Evolutionary conservation across 345 rosid genomes (phyloP).

Genomic region (Corchorus capsularis): DNA sequence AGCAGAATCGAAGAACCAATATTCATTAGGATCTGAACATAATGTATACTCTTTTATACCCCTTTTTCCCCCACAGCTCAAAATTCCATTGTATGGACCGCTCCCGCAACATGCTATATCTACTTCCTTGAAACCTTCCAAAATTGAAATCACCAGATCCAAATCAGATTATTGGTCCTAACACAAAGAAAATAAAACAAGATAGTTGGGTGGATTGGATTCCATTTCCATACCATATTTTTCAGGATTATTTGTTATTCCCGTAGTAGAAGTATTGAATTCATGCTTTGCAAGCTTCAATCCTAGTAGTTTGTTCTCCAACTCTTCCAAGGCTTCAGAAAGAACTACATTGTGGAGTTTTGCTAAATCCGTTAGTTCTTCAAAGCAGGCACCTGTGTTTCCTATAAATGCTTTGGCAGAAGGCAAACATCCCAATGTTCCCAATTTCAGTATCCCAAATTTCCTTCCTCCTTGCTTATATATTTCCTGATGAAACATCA

Average conservation of each 20-base stretch:
- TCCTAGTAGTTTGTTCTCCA: constrained; percentile 45
- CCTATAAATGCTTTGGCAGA: constrained; percentile 23
- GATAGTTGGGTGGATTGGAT: background rate
- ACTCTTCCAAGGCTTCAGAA: constrained; percentile 33
- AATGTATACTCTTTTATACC: constrained; percentile 53
- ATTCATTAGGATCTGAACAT: constrained; percentile 59
- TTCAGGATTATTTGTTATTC: constrained; percentile 50
- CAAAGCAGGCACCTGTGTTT: constrained; percentile 35
- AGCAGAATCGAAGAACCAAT: constrained; percentile 67
- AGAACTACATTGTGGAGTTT: constrained; percentile 58
- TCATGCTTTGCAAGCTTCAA: constrained; percentile 67
- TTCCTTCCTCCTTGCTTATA: constrained; percentile 42
- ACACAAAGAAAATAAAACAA: background rate
- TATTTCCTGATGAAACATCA: constrained; percentile 31
- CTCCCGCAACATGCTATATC: constrained; percentile 72
- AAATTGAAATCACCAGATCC: background rate
- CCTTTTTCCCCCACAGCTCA: constrained; percentile 68
- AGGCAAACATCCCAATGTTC: constrained; percentile 33
- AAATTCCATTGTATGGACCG: constrained; percentile 59
- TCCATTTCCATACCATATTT: constrained; percentile 26
- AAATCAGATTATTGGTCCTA: background rate
- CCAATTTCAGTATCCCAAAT: constrained; percentile 36
- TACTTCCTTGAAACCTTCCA: constrained; percentile 65
- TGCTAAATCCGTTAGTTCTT: constrained; percentile 44
- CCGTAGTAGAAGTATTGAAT: constrained; percentile 35